phyloP scores from a whole-genome alignment of 495 filamentous ascomycete genomes.

The Opeltia flavorubescens region DNA sequence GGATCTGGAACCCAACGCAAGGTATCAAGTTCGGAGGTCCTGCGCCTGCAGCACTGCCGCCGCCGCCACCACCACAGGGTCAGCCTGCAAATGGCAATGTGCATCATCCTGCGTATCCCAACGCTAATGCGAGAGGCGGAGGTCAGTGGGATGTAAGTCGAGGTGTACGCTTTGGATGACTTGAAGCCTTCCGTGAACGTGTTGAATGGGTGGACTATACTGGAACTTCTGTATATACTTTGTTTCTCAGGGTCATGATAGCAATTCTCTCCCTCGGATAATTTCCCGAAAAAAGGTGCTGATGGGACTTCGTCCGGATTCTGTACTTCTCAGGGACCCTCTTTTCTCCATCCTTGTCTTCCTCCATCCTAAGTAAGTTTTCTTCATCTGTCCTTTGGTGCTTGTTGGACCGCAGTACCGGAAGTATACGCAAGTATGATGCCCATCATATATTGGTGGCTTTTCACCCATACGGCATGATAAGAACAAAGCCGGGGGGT shows the following conservation, averaged over 20 bases:
- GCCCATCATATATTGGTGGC: neutral
- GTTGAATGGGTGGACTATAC: neutral
- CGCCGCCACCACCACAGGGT: constrained; percentile 8
- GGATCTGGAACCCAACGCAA: constrained; percentile 65
- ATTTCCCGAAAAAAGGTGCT: too few relatives aligned
- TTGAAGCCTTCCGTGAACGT: neutral
- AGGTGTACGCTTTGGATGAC: constrained; percentile 39
- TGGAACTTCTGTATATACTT: neutral
- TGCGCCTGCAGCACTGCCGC: constrained; percentile 10
- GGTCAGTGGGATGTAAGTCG: constrained; percentile 46
- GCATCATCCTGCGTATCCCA: constrained; percentile 16
- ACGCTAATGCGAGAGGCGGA: constrained; percentile 6
- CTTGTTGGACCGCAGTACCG: too few relatives aligned
- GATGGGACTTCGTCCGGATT: too few relatives aligned
- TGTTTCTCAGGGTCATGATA: too few relatives aligned
- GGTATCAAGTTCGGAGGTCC: constrained; percentile 55
- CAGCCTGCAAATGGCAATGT: constrained; percentile 9
- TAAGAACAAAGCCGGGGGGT: neutral
- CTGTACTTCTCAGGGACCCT: too few relatives aligned
- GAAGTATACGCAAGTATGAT: neutral
- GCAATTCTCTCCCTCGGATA: too few relatives aligned
- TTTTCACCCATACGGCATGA: neutral
- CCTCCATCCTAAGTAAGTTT: too few relatives aligned
- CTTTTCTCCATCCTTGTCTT: too few relatives aligned
- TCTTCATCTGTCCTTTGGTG: too few relatives aligned